Evolutionary conservation across 1,284 basidiomycete genomes (phyloP).

Genomic region (Prillingera fragicola): DNA sequence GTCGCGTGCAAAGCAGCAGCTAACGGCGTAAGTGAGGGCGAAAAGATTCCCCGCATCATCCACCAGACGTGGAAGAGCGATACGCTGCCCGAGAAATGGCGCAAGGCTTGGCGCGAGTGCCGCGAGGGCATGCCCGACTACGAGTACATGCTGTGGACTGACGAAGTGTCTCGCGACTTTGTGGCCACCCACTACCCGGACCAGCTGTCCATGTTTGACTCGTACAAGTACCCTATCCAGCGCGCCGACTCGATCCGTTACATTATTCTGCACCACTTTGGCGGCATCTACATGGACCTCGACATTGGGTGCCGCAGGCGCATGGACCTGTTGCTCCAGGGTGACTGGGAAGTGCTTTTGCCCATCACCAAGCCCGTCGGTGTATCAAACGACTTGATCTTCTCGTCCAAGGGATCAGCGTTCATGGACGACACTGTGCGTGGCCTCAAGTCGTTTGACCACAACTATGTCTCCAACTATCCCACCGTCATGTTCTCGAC

Average conservation of each 20-base stretch:
- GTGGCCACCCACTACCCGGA: constrained; percentile 81
- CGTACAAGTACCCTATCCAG: constrained; percentile 89
- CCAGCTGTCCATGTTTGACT: constrained; percentile 88
- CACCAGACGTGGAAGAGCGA: constrained; percentile 99
- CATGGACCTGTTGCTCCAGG: constrained; percentile 75
- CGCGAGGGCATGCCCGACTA: constrained; percentile 90
- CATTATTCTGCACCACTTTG: constrained; percentile 92
- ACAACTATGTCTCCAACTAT: constrained; percentile 89
- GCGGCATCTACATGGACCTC: constrained; percentile 93
- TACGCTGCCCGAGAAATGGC: constrained; percentile 77
- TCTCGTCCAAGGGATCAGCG: constrained; percentile 75
- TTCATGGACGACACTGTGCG: constrained; percentile 92
- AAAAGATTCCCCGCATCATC: constrained; percentile 83
- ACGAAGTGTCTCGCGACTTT: constrained; percentile 81
- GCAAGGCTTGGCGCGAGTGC: constrained; percentile 68
- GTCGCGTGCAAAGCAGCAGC: background rate
- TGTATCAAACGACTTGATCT: constrained; percentile 96
- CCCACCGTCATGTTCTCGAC: constrained; percentile 99
- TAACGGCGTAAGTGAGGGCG: constrained; percentile 40
- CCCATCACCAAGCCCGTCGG: constrained; percentile 95
- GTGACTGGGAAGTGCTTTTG: constrained; percentile 74
- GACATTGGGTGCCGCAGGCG: constrained; percentile 92
- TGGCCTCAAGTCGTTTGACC: constrained; percentile 86
- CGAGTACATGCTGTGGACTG: constrained; percentile 97
- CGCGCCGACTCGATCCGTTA: constrained; percentile 97